Conservation (phyloP, 75 land plant species). For the Cryptomeria japonica region DNA sequence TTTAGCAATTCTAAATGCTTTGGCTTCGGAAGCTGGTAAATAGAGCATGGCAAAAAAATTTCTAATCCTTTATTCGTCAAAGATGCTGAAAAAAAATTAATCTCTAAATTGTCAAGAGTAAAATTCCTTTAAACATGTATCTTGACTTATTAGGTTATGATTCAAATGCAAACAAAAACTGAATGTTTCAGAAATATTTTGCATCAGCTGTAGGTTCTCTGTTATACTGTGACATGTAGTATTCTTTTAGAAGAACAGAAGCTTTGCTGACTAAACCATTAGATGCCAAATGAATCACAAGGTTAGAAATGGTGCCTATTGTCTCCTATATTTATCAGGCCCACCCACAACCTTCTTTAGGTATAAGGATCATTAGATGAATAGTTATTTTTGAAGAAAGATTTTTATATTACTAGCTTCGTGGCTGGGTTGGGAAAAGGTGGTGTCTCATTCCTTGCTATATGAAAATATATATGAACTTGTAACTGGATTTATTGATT, state of each 20-base stretch:
- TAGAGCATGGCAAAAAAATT: too few relatives aligned
- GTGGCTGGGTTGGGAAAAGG: background rate
- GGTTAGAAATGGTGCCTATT: background rate
- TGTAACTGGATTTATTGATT: background rate
- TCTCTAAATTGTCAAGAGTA: too few relatives aligned
- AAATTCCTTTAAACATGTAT: too few relatives aligned
- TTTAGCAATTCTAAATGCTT: too few relatives aligned
- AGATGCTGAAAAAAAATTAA: too few relatives aligned
- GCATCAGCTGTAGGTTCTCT: too few relatives aligned
- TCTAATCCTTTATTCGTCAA: too few relatives aligned
- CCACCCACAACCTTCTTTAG: background rate
- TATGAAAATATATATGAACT: background rate
- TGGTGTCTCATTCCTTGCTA: background rate
- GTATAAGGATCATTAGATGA: background rate
- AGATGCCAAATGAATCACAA: background rate
- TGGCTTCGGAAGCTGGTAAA: too few relatives aligned
- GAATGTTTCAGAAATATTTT: too few relatives aligned
- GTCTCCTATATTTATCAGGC: background rate
- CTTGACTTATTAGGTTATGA: too few relatives aligned
- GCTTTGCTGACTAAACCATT: background rate
- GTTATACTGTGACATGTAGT: background rate
- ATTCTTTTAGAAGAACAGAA: background rate
- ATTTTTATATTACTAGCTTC: background rate
- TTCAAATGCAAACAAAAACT: too few relatives aligned
- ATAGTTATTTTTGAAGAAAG: background rate